Evolutionary conservation across 768 basidiomycete species (phyloP), one percentile per base, ranked within the genome.

Genomic region (Crepidotus variabilis): DNA sequence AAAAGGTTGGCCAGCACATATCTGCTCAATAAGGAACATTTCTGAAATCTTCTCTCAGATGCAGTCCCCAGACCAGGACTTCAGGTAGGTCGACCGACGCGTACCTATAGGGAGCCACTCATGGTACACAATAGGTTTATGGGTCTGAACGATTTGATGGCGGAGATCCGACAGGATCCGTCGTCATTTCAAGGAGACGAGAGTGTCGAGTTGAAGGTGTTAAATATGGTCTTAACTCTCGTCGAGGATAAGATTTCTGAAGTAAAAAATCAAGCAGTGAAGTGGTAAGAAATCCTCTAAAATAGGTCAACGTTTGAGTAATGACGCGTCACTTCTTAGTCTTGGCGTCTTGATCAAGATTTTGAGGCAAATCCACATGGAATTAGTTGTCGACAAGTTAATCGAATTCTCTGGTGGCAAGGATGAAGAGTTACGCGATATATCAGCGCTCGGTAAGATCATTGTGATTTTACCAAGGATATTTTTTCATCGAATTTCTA

Each of bases 211-310:
- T 85, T 77, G 68, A 90, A 89, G 68, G 86, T 96, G 51, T 79
- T 96, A 48, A 84, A 83, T 43, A 86, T 90, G 69, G 94, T 98
- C 1, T 78, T 98, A 45, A 77, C 84, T 33, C 81, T 98, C 18
- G 88, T 98, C 4, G 90, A 92, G 67, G 97, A 99, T 74, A 89
- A 88, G 72, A 98, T 95, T 62, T 94, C 94, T 7, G 97, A 99
- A 76, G 97, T 98, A 61, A 98, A 98, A 78, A 97, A 97, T 66
- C 89, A 92, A 69, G 93, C 94, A 1, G 96, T 97, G 10, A 94
- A 95, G 76, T 95, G 94, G 96, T 91, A 63, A 52, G 81, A 68
- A 28, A 28, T 28, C 28, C 28, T 28, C 8, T 8, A 28, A 28
- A 28, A 28, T 28, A 8, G 4, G 3, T 28, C 28, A 4, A 4